Evolutionary conservation across 78 protist species (phyloP), one percentile per base, ranked within the genome.

Genomic region (Dictyostelium capitatum): DNA sequence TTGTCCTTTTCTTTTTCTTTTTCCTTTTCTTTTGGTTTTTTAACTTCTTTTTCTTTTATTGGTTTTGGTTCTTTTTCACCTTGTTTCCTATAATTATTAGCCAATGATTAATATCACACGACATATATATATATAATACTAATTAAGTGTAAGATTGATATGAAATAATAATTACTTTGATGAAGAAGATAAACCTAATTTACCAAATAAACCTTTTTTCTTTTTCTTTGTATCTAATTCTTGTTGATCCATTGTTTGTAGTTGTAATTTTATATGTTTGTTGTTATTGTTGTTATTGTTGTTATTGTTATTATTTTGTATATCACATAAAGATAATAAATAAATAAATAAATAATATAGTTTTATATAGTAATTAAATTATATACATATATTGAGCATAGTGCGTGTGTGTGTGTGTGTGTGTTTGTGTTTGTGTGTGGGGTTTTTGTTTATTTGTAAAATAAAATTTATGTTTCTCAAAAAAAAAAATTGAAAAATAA

Each of bases 161-260:
- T 37, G 6, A 17, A 56, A 5, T 0, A 9, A 20, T 20, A 59
- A 25, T 59, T 65, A 65, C 73, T 65, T 65, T 65, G 73, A 65
- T 37, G 43, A 37, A 37, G 43, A 37, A 37, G 43, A 37, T 30
- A 65, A 65, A 65, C 73, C 73, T 30, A 65, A 30, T 65, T 65
- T 65, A 15, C 15, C 73, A 30, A 65, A 65, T 30, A 65, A 65
- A 65, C 73, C 28, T 65, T 65, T 65, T 14, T 65, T 65, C 73
- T 65, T 65, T 65, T 65, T 65, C 28, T 65, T 65, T 28, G 23
- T 65, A 0, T 65, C 73, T 14, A 65, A 30, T 10, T 65, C 73
- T 65, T 25, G 46, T 59, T 59, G 69, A 10, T 59, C 69, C 69
- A 59, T 53, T 14, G 59, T 53, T 53, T 15, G 59, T 9, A 6